Conservation (phyloP, 345 rosid genomes). For the Syzygium oleosum region DNA sequence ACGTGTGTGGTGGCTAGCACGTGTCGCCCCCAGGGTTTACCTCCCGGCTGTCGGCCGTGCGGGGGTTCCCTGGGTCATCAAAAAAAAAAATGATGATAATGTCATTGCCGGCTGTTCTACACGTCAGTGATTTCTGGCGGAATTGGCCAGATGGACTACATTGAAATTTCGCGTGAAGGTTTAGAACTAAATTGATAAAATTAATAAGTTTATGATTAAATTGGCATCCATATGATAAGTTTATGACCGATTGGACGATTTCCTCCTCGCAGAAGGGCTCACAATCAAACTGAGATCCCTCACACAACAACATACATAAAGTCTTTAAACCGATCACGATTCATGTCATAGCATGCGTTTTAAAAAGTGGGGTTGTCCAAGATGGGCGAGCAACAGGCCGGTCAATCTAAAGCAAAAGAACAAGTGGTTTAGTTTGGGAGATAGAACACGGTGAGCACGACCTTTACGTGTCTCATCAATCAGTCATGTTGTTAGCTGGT, state of each 20-base stretch:
- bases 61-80: no score
- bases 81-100: not conserved
- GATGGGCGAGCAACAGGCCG: not conserved
- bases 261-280: not conserved
- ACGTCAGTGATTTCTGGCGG: fast-evolving
- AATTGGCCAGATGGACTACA: not conserved
- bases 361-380: not conserved
- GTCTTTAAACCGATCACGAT: not conserved
- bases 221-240: fast-evolving
- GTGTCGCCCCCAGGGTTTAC: no score
- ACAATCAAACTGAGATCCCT: not conserved
- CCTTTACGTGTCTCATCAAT: not conserved
- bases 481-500: not conserved
- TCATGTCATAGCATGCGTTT: not conserved
- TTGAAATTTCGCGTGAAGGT: fast-evolving
- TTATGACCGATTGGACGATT: fast-evolving
- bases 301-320: not conserved
- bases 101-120: not conserved
- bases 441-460: not conserved
- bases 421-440: not conserved
- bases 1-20: no score
- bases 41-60: no score
- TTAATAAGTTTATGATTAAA: fast-evolving
- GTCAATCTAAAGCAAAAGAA: not conserved
- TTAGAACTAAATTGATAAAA: not conserved